These are phyloP conservation scores for Candida maesae DNA, from an alignment of 805 yeast genomes.

Conservation along the genomic window DNA sequence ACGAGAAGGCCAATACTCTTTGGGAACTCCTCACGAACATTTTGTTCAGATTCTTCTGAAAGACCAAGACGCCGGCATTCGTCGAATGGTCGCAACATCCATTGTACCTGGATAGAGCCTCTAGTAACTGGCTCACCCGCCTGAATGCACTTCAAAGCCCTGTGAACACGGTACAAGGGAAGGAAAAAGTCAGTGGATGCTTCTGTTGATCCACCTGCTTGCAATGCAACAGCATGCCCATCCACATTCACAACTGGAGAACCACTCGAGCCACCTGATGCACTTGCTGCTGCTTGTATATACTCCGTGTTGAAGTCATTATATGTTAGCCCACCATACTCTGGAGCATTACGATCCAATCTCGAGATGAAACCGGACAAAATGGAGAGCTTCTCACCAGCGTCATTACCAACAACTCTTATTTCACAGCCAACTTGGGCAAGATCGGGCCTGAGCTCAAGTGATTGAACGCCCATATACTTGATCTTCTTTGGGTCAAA, in stretches of 20 bases:
- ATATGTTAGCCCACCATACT: slow-evolving; percentile 82
- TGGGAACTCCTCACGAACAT: slow-evolving; percentile 67
- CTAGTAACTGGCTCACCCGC: slow-evolving; percentile 57
- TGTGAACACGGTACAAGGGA: slow-evolving; percentile 76
- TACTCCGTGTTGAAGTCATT: slow-evolving; percentile 93
- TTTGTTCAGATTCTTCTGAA: slow-evolving; percentile 65
- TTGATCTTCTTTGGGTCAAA: slow-evolving; percentile 70
- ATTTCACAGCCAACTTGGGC: slow-evolving; percentile 93
- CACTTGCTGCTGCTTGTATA: slow-evolving; percentile 94
- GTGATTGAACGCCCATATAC: slow-evolving; percentile 66
- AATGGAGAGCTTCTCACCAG: slow-evolving; percentile 89
- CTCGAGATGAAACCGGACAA: slow-evolving; percentile 76
- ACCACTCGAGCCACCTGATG: slow-evolving; percentile 94
- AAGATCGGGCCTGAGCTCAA: slow-evolving; percentile 71
- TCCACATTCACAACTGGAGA: slow-evolving; percentile 92
- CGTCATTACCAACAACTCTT: slow-evolving; percentile 94
- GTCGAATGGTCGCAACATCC: slow-evolving; percentile 83
- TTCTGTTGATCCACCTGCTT: slow-evolving; percentile 90
- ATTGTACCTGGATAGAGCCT: slow-evolving; percentile 90
- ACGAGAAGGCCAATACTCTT: slow-evolving; percentile 75
- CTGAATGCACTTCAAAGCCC: slow-evolving; percentile 79
- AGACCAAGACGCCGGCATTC: slow-evolving; percentile 87
- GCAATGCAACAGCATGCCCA: slow-evolving; percentile 85
- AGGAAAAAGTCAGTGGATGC: slow-evolving; percentile 92
- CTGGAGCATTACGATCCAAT: slow-evolving; percentile 91